Conservation (phyloP, 495 filamentous ascomycete genomes). For the Neurospora tetraspora region DNA sequence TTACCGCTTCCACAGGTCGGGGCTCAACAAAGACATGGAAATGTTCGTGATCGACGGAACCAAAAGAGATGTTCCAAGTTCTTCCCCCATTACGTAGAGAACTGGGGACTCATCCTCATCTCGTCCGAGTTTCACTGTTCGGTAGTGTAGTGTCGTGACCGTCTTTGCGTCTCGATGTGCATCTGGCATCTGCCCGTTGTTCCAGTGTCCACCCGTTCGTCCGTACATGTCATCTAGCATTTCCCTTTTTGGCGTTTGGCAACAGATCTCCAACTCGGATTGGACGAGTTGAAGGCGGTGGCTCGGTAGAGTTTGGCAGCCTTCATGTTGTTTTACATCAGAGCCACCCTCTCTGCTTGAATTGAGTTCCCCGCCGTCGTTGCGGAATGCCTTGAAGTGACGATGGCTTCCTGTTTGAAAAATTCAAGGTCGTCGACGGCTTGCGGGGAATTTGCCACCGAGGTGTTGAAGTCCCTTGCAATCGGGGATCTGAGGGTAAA, state of each 20-base stretch:
- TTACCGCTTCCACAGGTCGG: not conserved
- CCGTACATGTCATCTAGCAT: not conserved
- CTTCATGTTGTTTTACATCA: not conserved
- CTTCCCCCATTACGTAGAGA: not conserved
- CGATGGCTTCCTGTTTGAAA: not conserved
- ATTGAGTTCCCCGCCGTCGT: not conserved
- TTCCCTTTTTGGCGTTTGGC: not conserved
- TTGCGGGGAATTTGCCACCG: not conserved
- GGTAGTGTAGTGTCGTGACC: not conserved
- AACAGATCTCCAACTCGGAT: not conserved
- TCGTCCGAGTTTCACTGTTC: not conserved
- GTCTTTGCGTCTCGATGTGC: not conserved
- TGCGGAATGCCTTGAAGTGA: not conserved
- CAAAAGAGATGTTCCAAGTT: not conserved
- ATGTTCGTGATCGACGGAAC: not conserved
- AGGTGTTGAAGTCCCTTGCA: not conserved
- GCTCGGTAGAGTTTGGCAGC: not conserved
- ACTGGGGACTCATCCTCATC: not conserved
- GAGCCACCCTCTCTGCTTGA: not conserved
- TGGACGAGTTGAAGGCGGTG: not conserved
- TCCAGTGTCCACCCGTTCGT: not conserved
- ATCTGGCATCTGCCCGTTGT: not conserved
- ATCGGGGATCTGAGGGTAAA: not conserved
- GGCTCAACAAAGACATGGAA: not conserved
- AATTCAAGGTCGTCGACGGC: not conserved